Evolutionary conservation across 2,329 filamentous ascomycete genomes (phyloP), one percentile per base, ranked within the genome.

Genomic region (Aspergillus pseudoterreus): DNA sequence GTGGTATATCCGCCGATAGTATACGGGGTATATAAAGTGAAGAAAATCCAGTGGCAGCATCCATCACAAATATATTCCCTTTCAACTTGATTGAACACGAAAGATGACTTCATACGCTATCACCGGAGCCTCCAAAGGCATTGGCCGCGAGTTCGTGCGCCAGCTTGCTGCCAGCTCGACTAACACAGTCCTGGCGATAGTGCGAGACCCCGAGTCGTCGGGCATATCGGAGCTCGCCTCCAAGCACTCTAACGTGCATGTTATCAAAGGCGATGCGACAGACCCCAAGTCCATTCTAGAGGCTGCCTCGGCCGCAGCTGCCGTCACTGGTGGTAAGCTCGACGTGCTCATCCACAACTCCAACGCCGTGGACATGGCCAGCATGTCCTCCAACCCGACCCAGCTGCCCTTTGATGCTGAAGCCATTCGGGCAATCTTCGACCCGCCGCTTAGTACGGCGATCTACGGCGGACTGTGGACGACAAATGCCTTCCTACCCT

Each of bases 311-410:
- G 55, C 62, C 30, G 59, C 63, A 14, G 56, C 68, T 11, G 49
- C 57, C n/a, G 58, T 75, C 50, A 71, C 69, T 4, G 64, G 60
- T 19, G 71, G 71, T 27, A 65, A 55, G 21, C 63, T 76, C 17
- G 74, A 77, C 58, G 66, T 73, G 43, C 58, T 78, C 14, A 71
- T 77, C 52, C 66, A 72, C 46, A 76, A 73, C 49, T 71, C 68
- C 30, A 70, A 64, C 41, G 62, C 67, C 15, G 50, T 71, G n/a
- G 35, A 38, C 15, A 38, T 38, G 14, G 12, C 52, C 10, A 43
- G 57, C 1, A 44, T 60, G 43, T 50, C 49, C 27, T 39, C 44
- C 11, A 53, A 39, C 19, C 63, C 65, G 12, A 56, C 49, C 6
- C 52, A 59, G 41, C 11, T 55, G 15, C 57, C 55, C 32, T 51